Conservation (phyloP, 257 asterid species). For the Forsythia viridissima region DNA sequence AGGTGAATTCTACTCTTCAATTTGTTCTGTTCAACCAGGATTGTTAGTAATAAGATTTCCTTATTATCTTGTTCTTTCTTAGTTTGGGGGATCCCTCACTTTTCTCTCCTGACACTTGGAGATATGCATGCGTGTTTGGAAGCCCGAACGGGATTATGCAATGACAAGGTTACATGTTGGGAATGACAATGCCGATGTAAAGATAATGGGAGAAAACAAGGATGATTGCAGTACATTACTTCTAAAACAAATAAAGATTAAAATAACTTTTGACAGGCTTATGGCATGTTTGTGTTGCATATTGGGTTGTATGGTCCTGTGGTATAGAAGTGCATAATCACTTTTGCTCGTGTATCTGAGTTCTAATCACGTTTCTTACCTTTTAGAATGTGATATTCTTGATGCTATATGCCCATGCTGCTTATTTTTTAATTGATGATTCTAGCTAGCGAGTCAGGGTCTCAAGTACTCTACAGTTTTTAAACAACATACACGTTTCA, state of each 20-base stretch:
- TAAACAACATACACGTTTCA: background rate
- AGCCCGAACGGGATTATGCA: slow-evolving; percentile 9
- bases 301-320: slow-evolving; percentile 13
- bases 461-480: background rate
- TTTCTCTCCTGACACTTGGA: background rate
- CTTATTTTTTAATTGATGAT: slow-evolving; percentile 4
- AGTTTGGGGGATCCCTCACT: background rate
- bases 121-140: slow-evolving; percentile 1
- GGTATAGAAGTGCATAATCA: slow-evolving; percentile 7
- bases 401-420: background rate
- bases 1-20: slow-evolving; percentile 32
- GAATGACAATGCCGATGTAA: background rate
- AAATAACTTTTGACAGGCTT: slow-evolving; percentile 3
- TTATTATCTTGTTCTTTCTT: background rate
- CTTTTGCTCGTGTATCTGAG: background rate
- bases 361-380: background rate
- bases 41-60: slow-evolving; percentile 1
- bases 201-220: slow-evolving; percentile 10
- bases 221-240: slow-evolving; percentile 8
- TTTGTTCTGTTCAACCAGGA: slow-evolving; percentile 21
- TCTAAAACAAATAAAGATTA: background rate
- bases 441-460: background rate
- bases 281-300: background rate
- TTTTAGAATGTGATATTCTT: slow-evolving; percentile 2
- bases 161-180: background rate